Percentiles rank a stretch among this genome's conserved stretches.
Evolutionary conservation across 164 flowering plant species (phyloP).

Genomic region (Amborella trichopoda): DNA sequence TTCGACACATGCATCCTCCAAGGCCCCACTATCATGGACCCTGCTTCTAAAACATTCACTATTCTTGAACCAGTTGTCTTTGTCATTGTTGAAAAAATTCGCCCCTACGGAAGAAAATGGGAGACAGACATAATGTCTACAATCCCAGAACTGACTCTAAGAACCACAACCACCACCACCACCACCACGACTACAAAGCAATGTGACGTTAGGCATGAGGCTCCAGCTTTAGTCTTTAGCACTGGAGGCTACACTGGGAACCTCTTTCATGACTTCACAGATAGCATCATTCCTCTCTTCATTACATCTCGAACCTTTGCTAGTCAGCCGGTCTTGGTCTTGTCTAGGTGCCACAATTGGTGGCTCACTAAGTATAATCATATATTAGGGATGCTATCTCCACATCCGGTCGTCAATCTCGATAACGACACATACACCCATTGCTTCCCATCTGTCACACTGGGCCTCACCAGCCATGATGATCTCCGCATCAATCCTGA

Average conservation of each 20-base stretch:
- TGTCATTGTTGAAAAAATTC: not conserved
- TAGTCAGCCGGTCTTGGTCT: slow-evolving; percentile 19
- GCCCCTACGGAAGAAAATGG: not conserved
- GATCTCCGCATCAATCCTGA: slow-evolving; percentile 5
- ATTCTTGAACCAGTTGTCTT: not conserved
- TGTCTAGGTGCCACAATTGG: slow-evolving; percentile 23
- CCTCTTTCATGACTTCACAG: slow-evolving; percentile 32
- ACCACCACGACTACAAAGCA: no score
- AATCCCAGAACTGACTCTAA: not conserved
- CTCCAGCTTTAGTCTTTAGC: slow-evolving; percentile 9
- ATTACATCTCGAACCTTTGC: slow-evolving; percentile 22
- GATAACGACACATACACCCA: slow-evolving; percentile 26
- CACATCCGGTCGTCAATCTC: slow-evolving; percentile 26
- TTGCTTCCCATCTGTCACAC: slow-evolving; percentile 27
- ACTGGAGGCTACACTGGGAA: slow-evolving; percentile 11
- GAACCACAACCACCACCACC: not conserved
- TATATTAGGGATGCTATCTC: slow-evolving; percentile 20
- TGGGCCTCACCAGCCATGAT: slow-evolving; percentile 7
- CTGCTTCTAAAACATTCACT: not conserved
- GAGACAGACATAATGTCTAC: not conserved
- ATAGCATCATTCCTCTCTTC: slow-evolving; percentile 32
- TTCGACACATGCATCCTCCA: not conserved
- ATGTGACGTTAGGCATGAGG: not conserved
- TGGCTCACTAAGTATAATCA: slow-evolving; percentile 38
- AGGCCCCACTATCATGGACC: not conserved